Evolutionary conservation across 2,329 filamentous ascomycete species (phyloP).

Genomic region (Hyphodiscus sp.): DNA sequence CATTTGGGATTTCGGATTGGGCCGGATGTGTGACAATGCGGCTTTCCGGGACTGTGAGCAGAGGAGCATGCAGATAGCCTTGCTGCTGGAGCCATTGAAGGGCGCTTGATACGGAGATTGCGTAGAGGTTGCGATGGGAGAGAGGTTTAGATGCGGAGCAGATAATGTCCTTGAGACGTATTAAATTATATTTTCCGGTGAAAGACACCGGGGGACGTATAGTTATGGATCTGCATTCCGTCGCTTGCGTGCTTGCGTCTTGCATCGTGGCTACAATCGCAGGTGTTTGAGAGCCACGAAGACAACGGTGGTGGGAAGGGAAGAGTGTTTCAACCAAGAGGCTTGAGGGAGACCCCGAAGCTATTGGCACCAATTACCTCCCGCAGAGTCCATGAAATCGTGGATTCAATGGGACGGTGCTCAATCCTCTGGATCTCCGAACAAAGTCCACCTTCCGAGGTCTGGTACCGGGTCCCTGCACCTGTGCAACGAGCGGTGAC

Average conservation of each 20-base stretch:
- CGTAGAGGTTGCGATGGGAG: not conserved
- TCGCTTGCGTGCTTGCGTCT: not conserved
- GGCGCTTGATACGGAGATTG: not conserved
- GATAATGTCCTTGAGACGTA: not conserved
- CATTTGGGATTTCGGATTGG: not conserved
- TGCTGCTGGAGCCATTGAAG: not conserved
- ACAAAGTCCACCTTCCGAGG: not conserved
- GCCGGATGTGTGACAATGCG: not conserved
- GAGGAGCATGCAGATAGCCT: not conserved
- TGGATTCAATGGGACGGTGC: not conserved
- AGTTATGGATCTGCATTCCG: not conserved
- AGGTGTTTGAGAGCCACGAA: not conserved
- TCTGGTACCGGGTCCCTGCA: not conserved
- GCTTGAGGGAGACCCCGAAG: not conserved
- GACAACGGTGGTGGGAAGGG: not conserved
- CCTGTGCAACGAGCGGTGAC: not conserved
- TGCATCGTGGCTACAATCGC: not conserved
- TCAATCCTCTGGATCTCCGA: not conserved
- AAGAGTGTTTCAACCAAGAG: not conserved
- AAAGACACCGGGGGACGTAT: not conserved
- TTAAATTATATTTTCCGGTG: not conserved
- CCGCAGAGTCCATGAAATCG: not conserved
- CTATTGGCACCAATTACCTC: not conserved
- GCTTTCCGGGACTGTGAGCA: not conserved
- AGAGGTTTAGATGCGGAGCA: not conserved